phyloP scores from a whole-genome alignment of 352 stramenopile species.

The Globisporangium lucens region DNA sequence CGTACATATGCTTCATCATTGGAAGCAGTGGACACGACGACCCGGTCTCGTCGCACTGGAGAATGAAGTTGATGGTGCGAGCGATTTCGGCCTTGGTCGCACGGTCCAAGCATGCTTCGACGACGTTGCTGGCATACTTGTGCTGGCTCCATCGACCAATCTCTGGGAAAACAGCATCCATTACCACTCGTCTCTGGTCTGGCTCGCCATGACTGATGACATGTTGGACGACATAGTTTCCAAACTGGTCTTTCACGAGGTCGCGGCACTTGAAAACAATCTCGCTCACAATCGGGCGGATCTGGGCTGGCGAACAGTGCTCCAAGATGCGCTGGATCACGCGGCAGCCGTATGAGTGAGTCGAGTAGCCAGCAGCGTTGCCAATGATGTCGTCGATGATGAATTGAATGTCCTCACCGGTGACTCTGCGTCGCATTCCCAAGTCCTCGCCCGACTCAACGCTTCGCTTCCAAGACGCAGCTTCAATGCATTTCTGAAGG shows the following conservation, averaged over 20 bases:
- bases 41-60: conserved; percentile 71
- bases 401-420: conserved; percentile 94
- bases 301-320: conserved; percentile 90
- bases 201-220: conserved; percentile 93
- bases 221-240: conserved; percentile 99
- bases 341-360: conserved; percentile 97
- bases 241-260: conserved; percentile 95
- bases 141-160: conserved; percentile 91
- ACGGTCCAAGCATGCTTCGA: conserved; percentile 92
- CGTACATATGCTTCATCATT: conserved; percentile 97
- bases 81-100: conserved; percentile 80
- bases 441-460: conserved; percentile 18
- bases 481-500: conserved; percentile 98
- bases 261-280: conserved; percentile 90
- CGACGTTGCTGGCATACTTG: conserved; percentile 97
- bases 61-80: conserved; percentile 75
- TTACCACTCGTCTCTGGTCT: conserved; percentile 78
- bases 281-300: conserved; percentile 91
- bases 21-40: conserved; percentile 77
- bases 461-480: conserved; percentile 55
- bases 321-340: conserved; percentile 98
- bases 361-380: conserved; percentile 90
- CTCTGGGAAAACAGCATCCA: conserved; percentile 83
- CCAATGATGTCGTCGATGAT: conserved; percentile 95
- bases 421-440: conserved; percentile 33